Base-by-base conservation (phyloP, 1,139 yeast species). In the Diutina siamensis region DNA sequence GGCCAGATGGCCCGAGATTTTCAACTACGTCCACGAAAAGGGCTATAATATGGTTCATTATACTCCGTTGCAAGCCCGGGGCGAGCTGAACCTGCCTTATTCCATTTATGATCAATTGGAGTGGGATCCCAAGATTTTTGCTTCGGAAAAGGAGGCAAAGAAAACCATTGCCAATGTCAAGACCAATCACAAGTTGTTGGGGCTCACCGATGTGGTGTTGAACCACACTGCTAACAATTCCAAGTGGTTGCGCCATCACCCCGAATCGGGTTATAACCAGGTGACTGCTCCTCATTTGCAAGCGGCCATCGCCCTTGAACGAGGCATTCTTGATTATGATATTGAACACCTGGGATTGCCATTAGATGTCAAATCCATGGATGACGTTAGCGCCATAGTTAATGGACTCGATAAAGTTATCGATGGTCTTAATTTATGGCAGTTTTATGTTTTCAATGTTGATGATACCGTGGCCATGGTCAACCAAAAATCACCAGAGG, bases 41-140 rank as follows among this genome's bases (percentile, higher is more conserved):
- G 92, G 94, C 18, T 92, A 89, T 67, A 92, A 92, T 61, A 86
- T 89, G 96, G 68, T 92, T 44, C 98, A 92, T 65, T 92, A 92
- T 60, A 88, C 97, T 1, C 98, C 98, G 0, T 69, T 92, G 51
- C 97, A 89, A 62, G 67, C 80, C 51, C 72, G 97, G 45, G 98
- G 98, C 25, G 81, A 73, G 48, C 85, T 95, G 1, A 76, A 89
- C 59, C 88, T 97, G 8, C 97, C 98, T 0, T 92, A 89, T 58
- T 85, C 96, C 3, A 85, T 92, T 46, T 83, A 67, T 55, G 97
- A 92, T 60, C 97, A 92, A 62, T 72, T 87, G 52, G 61, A 58
- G 22, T 88, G 83, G 62, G 97, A 92, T 58, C 77, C 83, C 0
- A 60, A 56, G 0, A 63, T 80, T 34, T 92, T 92, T 58, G 64